phyloP scores from a whole-genome alignment of 768 basidiomycete genomes.

The Rhodosporidiobolus odoratus region DNA sequence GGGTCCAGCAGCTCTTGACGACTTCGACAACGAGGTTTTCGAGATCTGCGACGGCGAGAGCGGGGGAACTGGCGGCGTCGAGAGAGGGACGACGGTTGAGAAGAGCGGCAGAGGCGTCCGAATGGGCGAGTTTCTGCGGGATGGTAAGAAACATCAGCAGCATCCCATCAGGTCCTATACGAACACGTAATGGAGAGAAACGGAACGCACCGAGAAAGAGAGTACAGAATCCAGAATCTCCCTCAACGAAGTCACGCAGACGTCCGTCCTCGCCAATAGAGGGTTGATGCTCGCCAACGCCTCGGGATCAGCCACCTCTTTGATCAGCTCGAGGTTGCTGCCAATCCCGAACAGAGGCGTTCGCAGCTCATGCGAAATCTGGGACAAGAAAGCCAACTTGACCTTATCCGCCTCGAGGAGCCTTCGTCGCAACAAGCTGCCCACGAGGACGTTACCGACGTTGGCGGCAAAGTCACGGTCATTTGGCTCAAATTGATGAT shows the following conservation, averaged over 20 bases:
- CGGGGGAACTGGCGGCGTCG: not conserved
- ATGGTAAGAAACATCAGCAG: too few relatives aligned
- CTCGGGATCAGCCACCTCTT: not conserved
- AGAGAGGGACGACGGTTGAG: not conserved
- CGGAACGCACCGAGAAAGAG: too few relatives aligned
- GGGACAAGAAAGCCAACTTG: slow-evolving; percentile 43
- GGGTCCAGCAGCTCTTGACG: not conserved
- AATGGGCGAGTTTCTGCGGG: not conserved
- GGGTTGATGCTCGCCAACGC: slow-evolving; percentile 1
- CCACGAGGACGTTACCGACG: slow-evolving; percentile 39
- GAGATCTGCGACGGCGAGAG: not conserved
- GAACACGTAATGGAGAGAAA: not conserved
- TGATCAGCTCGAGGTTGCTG: slow-evolving; percentile 37
- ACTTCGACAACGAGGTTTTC: not conserved
- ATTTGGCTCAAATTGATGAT: slow-evolving; percentile 18
- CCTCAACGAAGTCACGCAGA: not conserved
- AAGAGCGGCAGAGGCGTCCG: not conserved
- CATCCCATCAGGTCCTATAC: too few relatives aligned
- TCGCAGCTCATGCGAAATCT: slow-evolving; percentile 43
- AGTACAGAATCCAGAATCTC: not conserved
- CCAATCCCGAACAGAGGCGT: slow-evolving; percentile 43
- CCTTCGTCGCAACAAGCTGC: slow-evolving; percentile 30
- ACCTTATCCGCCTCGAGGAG: slow-evolving; percentile 41
- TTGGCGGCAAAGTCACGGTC: slow-evolving; percentile 34
- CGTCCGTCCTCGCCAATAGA: slow-evolving; percentile 16